These are phyloP conservation scores for Salvia hispanica DNA, from an alignment of 257 asterid species.

Conservation along the genomic window DNA sequence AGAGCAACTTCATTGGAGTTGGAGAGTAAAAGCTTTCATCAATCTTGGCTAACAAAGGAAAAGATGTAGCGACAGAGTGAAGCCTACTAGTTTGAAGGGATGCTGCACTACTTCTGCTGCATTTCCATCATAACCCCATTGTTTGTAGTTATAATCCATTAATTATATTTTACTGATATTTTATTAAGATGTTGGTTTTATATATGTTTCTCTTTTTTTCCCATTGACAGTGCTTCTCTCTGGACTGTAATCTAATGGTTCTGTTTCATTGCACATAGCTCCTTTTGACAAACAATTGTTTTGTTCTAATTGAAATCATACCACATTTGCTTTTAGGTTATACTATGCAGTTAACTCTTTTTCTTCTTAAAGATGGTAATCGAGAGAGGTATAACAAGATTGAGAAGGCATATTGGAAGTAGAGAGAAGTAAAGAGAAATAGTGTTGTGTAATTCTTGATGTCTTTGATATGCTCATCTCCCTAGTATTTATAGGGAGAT, in stretches of 20 bases:
- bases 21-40: constrained; percentile 36
- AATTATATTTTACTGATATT: background rate
- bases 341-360: too few species aligned
- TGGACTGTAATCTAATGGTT: background rate
- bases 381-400: too few species aligned
- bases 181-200: background rate
- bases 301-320: background rate
- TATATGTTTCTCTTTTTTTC: background rate
- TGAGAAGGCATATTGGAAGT: too few species aligned
- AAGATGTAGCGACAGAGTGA: constrained; percentile 21
- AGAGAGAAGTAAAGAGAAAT: too few species aligned
- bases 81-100: constrained; percentile 17
- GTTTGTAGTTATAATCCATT: background rate
- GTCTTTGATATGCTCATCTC: too few species aligned
- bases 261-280: constrained; percentile 23
- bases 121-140: background rate
- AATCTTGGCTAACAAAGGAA: constrained; percentile 1
- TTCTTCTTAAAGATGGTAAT: too few species aligned
- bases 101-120: constrained; percentile 40
- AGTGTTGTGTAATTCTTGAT: too few species aligned
- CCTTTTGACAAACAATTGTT: constrained; percentile 6
- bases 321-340: too few species aligned
- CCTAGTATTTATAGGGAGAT: too few species aligned
- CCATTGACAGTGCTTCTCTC: constrained; percentile 17
- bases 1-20: constrained; percentile 33